Evolutionary conservation across 2,329 filamentous ascomycete genomes (phyloP), one percentile per base, ranked within the genome.

Genomic region (Ascochyta fabae): DNA sequence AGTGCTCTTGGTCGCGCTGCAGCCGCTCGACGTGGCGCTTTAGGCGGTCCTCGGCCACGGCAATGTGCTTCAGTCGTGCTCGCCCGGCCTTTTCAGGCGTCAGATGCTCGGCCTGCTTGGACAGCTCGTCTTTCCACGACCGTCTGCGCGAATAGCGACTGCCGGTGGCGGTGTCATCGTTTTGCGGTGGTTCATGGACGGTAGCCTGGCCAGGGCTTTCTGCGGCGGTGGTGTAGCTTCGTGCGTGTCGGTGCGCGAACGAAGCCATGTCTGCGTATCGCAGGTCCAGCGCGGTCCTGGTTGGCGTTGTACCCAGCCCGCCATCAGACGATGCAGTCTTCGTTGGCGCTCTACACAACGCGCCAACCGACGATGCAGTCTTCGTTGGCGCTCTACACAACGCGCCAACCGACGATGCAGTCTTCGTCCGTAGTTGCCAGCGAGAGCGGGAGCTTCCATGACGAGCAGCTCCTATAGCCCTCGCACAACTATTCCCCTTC

Each of bases 191-290:
- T 13, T 13, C 6, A 7, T 6, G 39, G 24, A 3, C 27, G 12
- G 40, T 29, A 23, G 34, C 13, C n/a, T 16, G 19, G 27, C 9
- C 29, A 23, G 24, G 24, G 34, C 27, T 23, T 15, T 27, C 19
- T 16, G 46, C 33, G 40, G 1, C 39, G 27, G 59, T 58, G 22
- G 55, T 41, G 43, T 60, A 65, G 19, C 31, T 43, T 41, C 63
- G 43, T 47, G 51, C 53, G 33, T 56, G 49, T 16, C 53, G 62
- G 41, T 51, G 58, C 7, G 58, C 53, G 39, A 67, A 67, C 16
- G 57, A 43, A 10, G 53, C 69, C 9, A 73, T 72, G 12, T 71
- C 67, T 31, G 59, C 58, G 53, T 70, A 69, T 23, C 68, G 62
- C n/a, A 42, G 46, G 26, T 55, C 49, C 23, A 63, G 35, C 26